Percentiles rank a stretch among this genome's conserved stretches.
Conservation (phyloP, 345 rosid genomes). For the Rubroshorea leprosula region DNA sequence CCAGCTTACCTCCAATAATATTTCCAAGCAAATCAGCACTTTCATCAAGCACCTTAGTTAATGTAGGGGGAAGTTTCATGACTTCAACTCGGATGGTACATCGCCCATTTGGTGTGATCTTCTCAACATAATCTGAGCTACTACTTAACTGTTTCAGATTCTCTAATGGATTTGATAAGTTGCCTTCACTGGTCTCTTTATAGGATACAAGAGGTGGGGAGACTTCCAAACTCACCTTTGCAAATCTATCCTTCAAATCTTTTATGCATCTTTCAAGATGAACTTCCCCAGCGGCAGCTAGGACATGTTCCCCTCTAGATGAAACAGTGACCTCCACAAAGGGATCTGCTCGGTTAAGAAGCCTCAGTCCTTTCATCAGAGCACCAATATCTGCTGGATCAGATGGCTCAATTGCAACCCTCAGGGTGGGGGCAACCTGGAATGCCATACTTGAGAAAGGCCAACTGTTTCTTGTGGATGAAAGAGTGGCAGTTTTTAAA, state of each 20-base stretch:
- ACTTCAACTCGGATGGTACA: slow-evolving; percentile 67
- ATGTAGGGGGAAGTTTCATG: slow-evolving; percentile 65
- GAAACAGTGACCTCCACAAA: slow-evolving; percentile 89
- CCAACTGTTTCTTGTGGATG: slow-evolving; percentile 88
- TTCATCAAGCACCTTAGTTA: slow-evolving; percentile 83
- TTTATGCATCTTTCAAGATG: slow-evolving; percentile 89
- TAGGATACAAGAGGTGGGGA: slow-evolving; percentile 90
- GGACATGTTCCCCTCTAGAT: slow-evolving; percentile 87
- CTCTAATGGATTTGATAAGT: slow-evolving; percentile 51
- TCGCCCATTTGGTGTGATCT: slow-evolving; percentile 71
- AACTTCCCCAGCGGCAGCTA: slow-evolving; percentile 95
- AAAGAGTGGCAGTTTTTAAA: slow-evolving; percentile 83
- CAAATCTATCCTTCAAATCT: slow-evolving; percentile 89
- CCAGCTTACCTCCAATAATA: slow-evolving; percentile 56
- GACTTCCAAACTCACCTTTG: slow-evolving; percentile 76
- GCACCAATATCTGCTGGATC: slow-evolving; percentile 82
- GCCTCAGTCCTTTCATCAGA: slow-evolving; percentile 76
- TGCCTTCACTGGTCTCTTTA: slow-evolving; percentile 81
- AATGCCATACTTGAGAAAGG: slow-evolving; percentile 91
- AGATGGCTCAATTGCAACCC: slow-evolving; percentile 91
- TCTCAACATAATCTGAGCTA: slow-evolving; percentile 60
- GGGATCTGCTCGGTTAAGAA: slow-evolving; percentile 87
- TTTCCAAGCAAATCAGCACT: slow-evolving; percentile 64
- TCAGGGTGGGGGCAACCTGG: slow-evolving; percentile 86
- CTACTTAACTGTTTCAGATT: slow-evolving; percentile 50